Percentiles rank a stretch among this genome's conserved stretches.
These are phyloP conservation scores for Fraxinus cuspidata DNA, from an alignment of 257 asterid genomes.

Conservation along the genomic window DNA sequence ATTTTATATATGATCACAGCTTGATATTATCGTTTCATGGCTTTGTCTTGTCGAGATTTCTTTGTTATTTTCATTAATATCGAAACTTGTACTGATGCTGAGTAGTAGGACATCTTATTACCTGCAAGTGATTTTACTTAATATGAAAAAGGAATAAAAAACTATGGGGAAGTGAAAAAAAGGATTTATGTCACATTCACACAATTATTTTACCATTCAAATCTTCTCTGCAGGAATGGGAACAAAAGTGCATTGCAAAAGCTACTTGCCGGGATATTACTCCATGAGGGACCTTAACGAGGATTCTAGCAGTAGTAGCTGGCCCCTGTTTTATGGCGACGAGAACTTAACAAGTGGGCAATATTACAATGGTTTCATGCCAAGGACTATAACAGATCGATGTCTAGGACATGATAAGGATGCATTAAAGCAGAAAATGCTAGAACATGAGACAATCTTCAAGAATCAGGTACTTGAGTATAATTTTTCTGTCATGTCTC, in stretches of 20 bases:
- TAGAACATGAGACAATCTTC: slow-evolving; percentile 86
- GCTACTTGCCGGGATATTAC: slow-evolving; percentile 66
- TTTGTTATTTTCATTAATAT: too few species aligned
- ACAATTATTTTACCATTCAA: neutral
- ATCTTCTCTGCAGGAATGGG: slow-evolving; percentile 73
- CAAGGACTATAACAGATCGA: slow-evolving; percentile 47
- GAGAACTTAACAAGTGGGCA: slow-evolving; percentile 58
- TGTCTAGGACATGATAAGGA: slow-evolving; percentile 68
- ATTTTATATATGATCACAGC: neutral
- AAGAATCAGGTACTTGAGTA: slow-evolving; percentile 64
- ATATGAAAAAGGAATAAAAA: neutral
- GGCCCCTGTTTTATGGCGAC: slow-evolving; percentile 70
- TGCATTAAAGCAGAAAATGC: slow-evolving; percentile 81
- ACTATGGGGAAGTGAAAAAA: neutral
- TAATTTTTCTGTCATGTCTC: slow-evolving; percentile 9
- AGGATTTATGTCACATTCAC: slow-evolving; percentile 11
- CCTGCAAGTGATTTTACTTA: neutral
- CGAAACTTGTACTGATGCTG: neutral
- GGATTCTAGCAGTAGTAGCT: slow-evolving; percentile 83
- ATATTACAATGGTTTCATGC: slow-evolving; percentile 56
- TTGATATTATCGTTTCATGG: neutral
- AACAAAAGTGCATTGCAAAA: slow-evolving; percentile 76
- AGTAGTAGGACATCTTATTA: neutral
- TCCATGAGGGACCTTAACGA: slow-evolving; percentile 93
- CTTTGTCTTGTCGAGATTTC: neutral